Evolutionary conservation across 352 stramenopile species (phyloP), one percentile per base, ranked within the genome.

Genomic region (Blastocystis sp.): DNA sequence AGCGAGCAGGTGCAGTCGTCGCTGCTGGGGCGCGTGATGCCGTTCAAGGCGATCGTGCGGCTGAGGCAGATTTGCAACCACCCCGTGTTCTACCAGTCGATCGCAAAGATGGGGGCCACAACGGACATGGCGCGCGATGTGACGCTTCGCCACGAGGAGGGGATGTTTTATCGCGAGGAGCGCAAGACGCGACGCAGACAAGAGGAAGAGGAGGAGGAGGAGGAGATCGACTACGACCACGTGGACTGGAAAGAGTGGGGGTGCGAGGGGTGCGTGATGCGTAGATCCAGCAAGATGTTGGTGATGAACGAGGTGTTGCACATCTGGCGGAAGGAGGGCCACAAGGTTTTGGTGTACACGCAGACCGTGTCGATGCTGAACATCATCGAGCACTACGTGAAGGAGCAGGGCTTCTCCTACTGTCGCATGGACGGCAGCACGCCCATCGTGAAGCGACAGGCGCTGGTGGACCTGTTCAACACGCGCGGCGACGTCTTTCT

Each of bases 31-130:
- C 76, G 81, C 31, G 41, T 70, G 24, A 80, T 71, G 70, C 63
- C 81, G 9, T 96, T 96, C 67, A 94, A 94, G 74, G 95, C 96
- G 10, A 97, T 99, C 39, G 95, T 94, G 16, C 94, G 98, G 24
- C 92, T 99, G n/a, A 93, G 96, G 33, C 98, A 99, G 90, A 97
- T 99, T 79, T 99, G 96, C 92, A 99, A 99, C 90, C 97, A 99
- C 89, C 95, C 97, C 6, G 96, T 99, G 45, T 91, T 98, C 1
- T 92, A 50, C 33, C 74, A 85, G 21, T 91, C 70, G 90, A 93
- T 71, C 90, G 92, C 74, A 37, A 24, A 45, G 45, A 91, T 92
- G 66, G 39, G 45, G 45, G 90, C 21, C 45, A 88, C 50, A 91
- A 92, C 35, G 88, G 92, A 91, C n/a, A 90, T 91, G 1, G 91